Conservation (phyloP, 352 stramenopile genomes). For the Phytophthora foliorum region DNA sequence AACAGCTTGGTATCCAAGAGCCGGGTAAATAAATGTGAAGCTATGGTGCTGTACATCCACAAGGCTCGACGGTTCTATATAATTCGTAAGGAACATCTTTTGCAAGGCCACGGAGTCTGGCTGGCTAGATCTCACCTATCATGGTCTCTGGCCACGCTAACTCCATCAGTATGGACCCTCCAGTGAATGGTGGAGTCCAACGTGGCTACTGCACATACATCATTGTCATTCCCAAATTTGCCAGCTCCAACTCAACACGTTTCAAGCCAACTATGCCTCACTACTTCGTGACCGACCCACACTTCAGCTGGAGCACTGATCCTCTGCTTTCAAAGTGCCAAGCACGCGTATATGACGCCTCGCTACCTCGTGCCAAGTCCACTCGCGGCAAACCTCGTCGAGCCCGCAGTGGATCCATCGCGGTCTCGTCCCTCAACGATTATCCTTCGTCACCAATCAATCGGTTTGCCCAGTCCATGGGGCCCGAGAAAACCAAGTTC, state of each 20-base stretch:
- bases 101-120: too few relatives aligned
- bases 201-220: not conserved
- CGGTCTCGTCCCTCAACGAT: constrained; percentile 17
- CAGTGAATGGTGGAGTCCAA: not conserved
- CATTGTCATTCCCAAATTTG: not conserved
- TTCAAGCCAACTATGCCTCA: constrained; percentile 23
- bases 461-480: constrained; percentile 34
- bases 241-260: not conserved
- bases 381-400: constrained; percentile 11
- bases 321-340: not conserved
- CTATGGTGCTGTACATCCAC: too few relatives aligned
- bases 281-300: constrained; percentile 38
- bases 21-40: too few relatives aligned
- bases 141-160: too few relatives aligned
- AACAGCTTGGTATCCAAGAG: too few relatives aligned
- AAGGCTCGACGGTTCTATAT: too few relatives aligned
- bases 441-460: constrained; percentile 30
- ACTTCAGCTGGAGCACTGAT: constrained; percentile 31
- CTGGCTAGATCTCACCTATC: too few relatives aligned
- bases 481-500: constrained; percentile 16
- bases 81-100: too few relatives aligned
- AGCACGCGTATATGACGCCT: not conserved
- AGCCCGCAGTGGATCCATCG: constrained; percentile 37
- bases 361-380: constrained; percentile 11
- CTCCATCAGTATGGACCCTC: too few relatives aligned